Conservation (phyloP, 78 protist species). For the Diacronema lutheri region DNA sequence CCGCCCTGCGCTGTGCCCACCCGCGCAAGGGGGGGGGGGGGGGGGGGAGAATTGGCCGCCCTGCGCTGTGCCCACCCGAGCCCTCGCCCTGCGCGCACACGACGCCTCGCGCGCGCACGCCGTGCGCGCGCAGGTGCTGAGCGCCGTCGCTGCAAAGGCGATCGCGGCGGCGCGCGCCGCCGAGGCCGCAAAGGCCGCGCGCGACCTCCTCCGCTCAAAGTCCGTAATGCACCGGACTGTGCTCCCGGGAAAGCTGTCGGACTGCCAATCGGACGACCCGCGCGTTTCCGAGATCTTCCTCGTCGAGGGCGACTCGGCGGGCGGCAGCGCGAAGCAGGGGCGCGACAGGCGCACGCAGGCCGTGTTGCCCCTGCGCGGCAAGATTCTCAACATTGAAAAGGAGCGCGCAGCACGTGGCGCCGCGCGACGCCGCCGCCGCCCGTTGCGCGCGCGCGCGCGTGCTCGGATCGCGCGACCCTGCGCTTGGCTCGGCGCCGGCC, state of each 20-base stretch:
- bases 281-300: neutral
- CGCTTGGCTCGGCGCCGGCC: no score
- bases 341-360: neutral
- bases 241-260: conserved; percentile 23
- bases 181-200: conserved; percentile 13
- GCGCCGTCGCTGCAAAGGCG: neutral
- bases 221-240: neutral
- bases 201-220: conserved; percentile 9
- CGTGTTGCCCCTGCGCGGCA: conserved; percentile 14
- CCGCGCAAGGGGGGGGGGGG: no score
- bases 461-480: no score
- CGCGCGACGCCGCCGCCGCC: no score
- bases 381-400: conserved; percentile 22
- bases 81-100: no score
- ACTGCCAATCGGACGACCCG: neutral
- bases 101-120: no score
- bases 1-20: no score
- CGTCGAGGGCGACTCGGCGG: conserved; percentile 21
- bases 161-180: neutral
- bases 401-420: no score
- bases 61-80: no score
- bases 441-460: no score
- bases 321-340: conserved; percentile 23
- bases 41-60: no score
- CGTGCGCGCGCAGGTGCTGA: neutral